Evolutionary conservation across 1,139 yeast species (phyloP), one percentile per base, ranked within the genome.

Genomic region (Wickerhamiella pararugosa): DNA sequence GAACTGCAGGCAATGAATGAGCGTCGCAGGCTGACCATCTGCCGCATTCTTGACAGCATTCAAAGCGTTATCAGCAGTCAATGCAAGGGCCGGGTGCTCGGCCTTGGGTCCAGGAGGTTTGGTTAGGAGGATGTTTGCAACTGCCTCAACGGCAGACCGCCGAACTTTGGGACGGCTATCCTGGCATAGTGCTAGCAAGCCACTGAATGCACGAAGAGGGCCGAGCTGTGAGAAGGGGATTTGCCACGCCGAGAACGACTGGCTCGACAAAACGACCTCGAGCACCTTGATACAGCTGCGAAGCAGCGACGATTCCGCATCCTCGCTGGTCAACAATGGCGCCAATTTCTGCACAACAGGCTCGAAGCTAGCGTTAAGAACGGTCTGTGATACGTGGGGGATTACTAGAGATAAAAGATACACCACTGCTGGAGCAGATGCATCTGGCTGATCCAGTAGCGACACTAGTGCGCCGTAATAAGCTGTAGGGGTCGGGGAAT

Each of bases 121-220:
- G 70, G 5, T 63, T 49, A 49, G 25, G 25, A 90, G 65, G 29
- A 90, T 66, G 5, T 66, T 69, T 39, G 70, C 63, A 21, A 90
- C 69, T 1, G 96, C 82, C 46, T 90, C 98, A 53, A 79, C 82
- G 1, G 97, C 94, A 66, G 96, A 76, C 72, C 82, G 84, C 61
- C 99, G 76, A 8, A 92, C 94, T 56, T 92, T 92, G 30, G 99
- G 98, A 58, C 98, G 73, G 36, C 83, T 79, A 59, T 92, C 98
- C 43, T 82, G 64, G 0, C 90, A 73, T 49, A 86, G 69, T 54
- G 84, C 87, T 47, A 90, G 64, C 46, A 92, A 63, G 32, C 94
- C 96, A 39, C 75, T 71, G 48, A 87, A 64, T 26, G 92, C 94
- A 64, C 94, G 75, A 56, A 72, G 73, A 29, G 96, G 94, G 28